Percentiles rank a stretch among this genome's conserved stretches.
These are phyloP conservation scores for Chenopodium formosanum DNA, from an alignment of 148 eudicot genomes.

Conservation along the genomic window DNA sequence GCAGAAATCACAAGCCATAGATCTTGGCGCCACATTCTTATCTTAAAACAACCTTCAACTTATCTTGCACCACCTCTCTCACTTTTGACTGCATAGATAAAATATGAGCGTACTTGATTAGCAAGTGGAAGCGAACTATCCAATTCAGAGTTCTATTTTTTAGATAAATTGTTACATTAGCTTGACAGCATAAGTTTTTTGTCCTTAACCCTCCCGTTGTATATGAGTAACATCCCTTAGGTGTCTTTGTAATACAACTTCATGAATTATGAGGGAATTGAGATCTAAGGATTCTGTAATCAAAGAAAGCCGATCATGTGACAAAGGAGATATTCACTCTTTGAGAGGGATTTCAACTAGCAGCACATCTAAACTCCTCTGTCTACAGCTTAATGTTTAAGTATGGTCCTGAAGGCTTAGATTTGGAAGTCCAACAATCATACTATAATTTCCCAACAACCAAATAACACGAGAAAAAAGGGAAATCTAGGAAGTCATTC, in stretches of 20 bases:
- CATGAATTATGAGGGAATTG: neutral
- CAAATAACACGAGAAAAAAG: neutral
- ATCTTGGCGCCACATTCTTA: conserved; percentile 30
- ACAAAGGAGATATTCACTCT: neutral
- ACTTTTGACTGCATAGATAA: conserved; percentile 72
- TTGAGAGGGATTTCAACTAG: neutral
- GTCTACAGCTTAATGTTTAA: neutral
- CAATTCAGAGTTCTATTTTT: neutral
- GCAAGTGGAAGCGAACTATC: conserved; percentile 5
- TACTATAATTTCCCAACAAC: neutral
- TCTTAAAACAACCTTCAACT: conserved; percentile 83
- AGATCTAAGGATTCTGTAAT: neutral
- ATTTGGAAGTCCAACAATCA: neutral
- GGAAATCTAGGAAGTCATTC: neutral
- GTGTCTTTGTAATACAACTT: neutral
- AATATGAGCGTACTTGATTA: neutral
- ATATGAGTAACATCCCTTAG: neutral
- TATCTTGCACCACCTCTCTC: conserved; percentile 65
- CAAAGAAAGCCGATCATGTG: neutral
- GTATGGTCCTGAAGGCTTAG: neutral
- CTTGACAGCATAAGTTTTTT: neutral
- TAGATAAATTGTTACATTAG: neutral
- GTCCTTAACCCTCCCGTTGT: neutral
- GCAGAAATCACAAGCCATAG: conserved; percentile 1
- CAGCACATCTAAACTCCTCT: neutral